A percentile compares a stretch with the other conserved stretches of the same genome.
Evolutionary conservation across 768 basidiomycete species (phyloP).

Genomic region (Chalciporus piperatus): DNA sequence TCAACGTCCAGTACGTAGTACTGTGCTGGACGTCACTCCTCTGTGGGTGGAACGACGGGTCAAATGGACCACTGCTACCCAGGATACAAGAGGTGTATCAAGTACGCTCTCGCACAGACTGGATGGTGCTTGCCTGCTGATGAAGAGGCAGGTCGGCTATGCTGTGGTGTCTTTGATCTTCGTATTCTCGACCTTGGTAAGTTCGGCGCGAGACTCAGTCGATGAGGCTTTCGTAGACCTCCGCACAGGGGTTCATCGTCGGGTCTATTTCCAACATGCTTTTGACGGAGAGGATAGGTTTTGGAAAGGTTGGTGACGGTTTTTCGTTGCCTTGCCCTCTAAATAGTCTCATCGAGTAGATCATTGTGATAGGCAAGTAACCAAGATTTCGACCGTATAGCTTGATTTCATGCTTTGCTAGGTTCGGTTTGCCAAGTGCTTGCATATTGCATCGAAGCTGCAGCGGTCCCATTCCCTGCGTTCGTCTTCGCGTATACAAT

Average conservation of each 20-base stretch:
- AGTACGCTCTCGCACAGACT: background rate
- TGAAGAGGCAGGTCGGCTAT: slow-evolving; percentile 40
- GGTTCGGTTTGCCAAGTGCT: slow-evolving; percentile 21
- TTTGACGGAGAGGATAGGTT: slow-evolving; percentile 39
- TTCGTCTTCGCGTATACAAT: slow-evolving; percentile 36
- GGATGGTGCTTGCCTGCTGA: background rate
- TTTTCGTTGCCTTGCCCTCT: background rate
- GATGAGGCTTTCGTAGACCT: slow-evolving; percentile 13
- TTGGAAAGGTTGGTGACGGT: slow-evolving; percentile 35
- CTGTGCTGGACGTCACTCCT: slow-evolving; percentile 6
- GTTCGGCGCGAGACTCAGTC: slow-evolving; percentile 1
- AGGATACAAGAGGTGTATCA: slow-evolving; percentile 11
- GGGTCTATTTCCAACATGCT: slow-evolving; percentile 44
- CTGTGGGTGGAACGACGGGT: slow-evolving; percentile 11
- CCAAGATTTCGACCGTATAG: background rate
- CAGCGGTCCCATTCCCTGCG: slow-evolving; percentile 39
- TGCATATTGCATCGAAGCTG: slow-evolving; percentile 31
- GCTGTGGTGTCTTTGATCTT: slow-evolving; percentile 56
- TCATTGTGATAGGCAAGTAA: slow-evolving; percentile 35
- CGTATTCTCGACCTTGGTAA: slow-evolving; percentile 42
- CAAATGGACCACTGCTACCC: slow-evolving; percentile 7
- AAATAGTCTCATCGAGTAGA: slow-evolving; percentile 20
- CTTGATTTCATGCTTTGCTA: background rate
- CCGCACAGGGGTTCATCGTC: slow-evolving; percentile 37
- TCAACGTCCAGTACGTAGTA: slow-evolving; percentile 6